These are phyloP conservation scores for Orbilia javanica DNA, from an alignment of 2,329 filamentous ascomycete genomes.

Conservation along the genomic window DNA sequence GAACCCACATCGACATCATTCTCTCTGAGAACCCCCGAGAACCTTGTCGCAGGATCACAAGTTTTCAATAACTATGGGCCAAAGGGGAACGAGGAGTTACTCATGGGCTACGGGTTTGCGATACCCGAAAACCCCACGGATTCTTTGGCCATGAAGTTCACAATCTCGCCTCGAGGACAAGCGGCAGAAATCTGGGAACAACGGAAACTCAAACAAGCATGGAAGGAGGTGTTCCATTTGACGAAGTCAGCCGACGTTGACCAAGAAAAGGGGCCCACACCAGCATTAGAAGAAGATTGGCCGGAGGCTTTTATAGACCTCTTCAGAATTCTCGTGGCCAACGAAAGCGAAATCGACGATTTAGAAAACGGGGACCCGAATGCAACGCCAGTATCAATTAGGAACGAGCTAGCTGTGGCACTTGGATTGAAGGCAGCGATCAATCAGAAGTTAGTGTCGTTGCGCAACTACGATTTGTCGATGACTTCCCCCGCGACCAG, in stretches of 20 bases:
- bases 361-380: constrained; percentile 16
- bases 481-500: neutral
- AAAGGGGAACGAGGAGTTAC: constrained; percentile 70
- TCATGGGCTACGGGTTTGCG: constrained; percentile 71
- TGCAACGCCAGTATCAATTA: constrained; percentile 32
- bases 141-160: constrained; percentile 60
- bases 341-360: constrained; percentile 34
- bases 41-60: constrained; percentile 64
- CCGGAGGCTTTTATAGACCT: constrained; percentile 45
- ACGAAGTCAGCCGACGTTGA: constrained; percentile 2
- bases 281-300: constrained; percentile 36
- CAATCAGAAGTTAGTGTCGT: constrained; percentile 31
- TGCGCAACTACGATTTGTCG: constrained; percentile 27
- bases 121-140: constrained; percentile 68
- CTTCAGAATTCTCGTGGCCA: constrained; percentile 45
- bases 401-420: constrained; percentile 50
- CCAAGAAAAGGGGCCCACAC: neutral
- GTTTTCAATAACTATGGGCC: constrained; percentile 71
- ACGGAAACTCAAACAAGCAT: constrained; percentile 24
- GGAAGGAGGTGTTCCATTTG: constrained; percentile 43
- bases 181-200: constrained; percentile 39
- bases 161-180: constrained; percentile 31
- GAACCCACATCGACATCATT: constrained; percentile 63
- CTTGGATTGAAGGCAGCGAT: constrained; percentile 41
- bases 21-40: constrained; percentile 25